Base-by-base conservation (phyloP, 805 yeast species). In the Phaffomyces thermotolerans region DNA sequence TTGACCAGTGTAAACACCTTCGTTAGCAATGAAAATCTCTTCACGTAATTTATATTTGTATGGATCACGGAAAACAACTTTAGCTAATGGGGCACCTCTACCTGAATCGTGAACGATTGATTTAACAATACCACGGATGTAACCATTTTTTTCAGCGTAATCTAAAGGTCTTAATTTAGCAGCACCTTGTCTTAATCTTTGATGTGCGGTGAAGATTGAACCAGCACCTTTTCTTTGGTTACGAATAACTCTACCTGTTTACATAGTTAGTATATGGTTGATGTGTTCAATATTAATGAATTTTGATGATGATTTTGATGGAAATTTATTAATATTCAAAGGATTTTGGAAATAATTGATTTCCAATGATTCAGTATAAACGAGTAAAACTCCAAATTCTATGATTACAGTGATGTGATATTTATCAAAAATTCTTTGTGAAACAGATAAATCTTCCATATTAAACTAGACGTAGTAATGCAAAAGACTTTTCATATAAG, bases 141-240 rank as follows among this genome's bases (percentile, higher is more conserved):
- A 93, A 71, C 99, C 99, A 75, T 91, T 96, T 73, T 96, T 91
- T 81, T 93, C 99, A 74, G 98, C 95, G 68, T 81, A 91, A 77
- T 93, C 98, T 73, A 91, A 84, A 71, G 96, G 85, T 84, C 99
- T 88, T 74, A 91, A 84, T 87, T 91, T 91, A 72, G 99, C 99
- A 72, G 99, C 98, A 75, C 99, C 99, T 79, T 93, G 87, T 86
- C 99, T 89, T 76, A 93, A 87, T 79, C 98, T 91, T 82, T 98
- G 91, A 93, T 91, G 95, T 68, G 99, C 83, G 72, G 95, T 84
- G 89, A 93, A 93, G 83, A 93, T 89, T 68, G 98, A 91, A 72
- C 99, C 98, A 76, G 96, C 96, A 85, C 98, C 98, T 81, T 93
- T 93, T 89, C 99, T 90, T 84, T 93, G 99, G 84, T 93, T 93